These are phyloP conservation scores for Boletellus emodensis DNA, from an alignment of 768 basidiomycete genomes.

Conservation along the genomic window DNA sequence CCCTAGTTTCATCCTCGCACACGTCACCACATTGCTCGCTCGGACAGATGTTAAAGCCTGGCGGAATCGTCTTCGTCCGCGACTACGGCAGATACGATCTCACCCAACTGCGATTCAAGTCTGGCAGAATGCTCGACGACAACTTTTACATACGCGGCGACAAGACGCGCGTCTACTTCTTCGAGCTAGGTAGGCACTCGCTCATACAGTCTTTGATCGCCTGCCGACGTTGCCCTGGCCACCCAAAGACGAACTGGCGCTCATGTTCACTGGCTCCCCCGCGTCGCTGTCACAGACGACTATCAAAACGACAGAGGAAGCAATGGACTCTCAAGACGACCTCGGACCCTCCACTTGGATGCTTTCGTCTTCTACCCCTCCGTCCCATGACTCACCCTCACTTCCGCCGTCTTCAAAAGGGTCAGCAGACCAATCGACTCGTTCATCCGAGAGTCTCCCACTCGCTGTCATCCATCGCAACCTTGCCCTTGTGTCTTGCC, in stretches of 20 bases:
- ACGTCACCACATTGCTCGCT: neutral
- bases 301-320: conserved; percentile 30
- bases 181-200: conserved; percentile 63
- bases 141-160: conserved; percentile 97
- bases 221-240: neutral
- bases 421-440: neutral
- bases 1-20: neutral
- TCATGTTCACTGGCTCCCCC: conserved; percentile 69
- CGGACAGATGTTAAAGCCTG: conserved; percentile 82
- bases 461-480: conserved; percentile 31
- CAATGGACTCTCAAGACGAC: conserved; percentile 32
- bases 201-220: neutral
- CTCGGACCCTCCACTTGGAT: neutral
- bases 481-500: conserved; percentile 27
- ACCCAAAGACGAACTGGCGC: conserved; percentile 65
- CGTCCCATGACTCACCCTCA: conserved; percentile 2
- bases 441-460: conserved; percentile 1
- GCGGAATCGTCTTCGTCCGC: conserved; percentile 77
- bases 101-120: conserved; percentile 91
- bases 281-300: conserved; percentile 33
- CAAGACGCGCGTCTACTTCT: conserved; percentile 97
- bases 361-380: conserved; percentile 8
- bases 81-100: conserved; percentile 97
- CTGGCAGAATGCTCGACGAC: conserved; percentile 80
- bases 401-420: neutral